A percentile compares a stretch with the other conserved stretches of the same genome.
phyloP scores from a whole-genome alignment of 345 rosid species.

The Pseudoturritis turrita region DNA sequence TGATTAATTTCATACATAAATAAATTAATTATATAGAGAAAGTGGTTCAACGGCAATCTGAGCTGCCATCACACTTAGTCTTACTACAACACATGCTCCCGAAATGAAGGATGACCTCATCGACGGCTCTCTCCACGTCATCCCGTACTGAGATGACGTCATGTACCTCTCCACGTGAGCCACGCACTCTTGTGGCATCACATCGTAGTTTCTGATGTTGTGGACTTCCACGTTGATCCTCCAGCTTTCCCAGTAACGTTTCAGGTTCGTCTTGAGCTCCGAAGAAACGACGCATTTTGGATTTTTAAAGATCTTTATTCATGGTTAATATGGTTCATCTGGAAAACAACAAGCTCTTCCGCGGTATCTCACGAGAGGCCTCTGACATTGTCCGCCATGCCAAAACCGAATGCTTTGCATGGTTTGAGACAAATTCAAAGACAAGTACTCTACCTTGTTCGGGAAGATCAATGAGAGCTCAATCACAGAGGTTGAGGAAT shows the following conservation, averaged over 20 bases:
- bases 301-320: too few relatives aligned
- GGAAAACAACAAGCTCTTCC: too few relatives aligned
- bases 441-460: too few relatives aligned
- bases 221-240: slow-evolving; percentile 68
- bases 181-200: slow-evolving; percentile 68
- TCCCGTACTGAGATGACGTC: slow-evolving; percentile 64
- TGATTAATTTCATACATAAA: not conserved
- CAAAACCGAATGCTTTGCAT: too few relatives aligned
- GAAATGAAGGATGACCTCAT: slow-evolving; percentile 46
- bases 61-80: slow-evolving; percentile 7
- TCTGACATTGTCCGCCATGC: too few relatives aligned
- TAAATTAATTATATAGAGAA: not conserved
- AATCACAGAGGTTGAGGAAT: too few relatives aligned
- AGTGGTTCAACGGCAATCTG: not conserved
- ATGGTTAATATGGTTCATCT: too few relatives aligned
- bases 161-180: slow-evolving; percentile 48
- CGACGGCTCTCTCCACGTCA: slow-evolving; percentile 44
- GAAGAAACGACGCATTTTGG: not conserved
- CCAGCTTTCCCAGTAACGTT: slow-evolving; percentile 71
- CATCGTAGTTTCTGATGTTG: slow-evolving; percentile 60
- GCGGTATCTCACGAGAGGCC: too few relatives aligned
- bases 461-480: too few relatives aligned
- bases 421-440: too few relatives aligned
- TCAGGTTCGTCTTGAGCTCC: slow-evolving; percentile 23
- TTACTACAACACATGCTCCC: slow-evolving; percentile 43